Evolutionary conservation across 768 basidiomycete genomes (phyloP), one percentile per base, ranked within the genome.

Genomic region (Calocera cornea): DNA sequence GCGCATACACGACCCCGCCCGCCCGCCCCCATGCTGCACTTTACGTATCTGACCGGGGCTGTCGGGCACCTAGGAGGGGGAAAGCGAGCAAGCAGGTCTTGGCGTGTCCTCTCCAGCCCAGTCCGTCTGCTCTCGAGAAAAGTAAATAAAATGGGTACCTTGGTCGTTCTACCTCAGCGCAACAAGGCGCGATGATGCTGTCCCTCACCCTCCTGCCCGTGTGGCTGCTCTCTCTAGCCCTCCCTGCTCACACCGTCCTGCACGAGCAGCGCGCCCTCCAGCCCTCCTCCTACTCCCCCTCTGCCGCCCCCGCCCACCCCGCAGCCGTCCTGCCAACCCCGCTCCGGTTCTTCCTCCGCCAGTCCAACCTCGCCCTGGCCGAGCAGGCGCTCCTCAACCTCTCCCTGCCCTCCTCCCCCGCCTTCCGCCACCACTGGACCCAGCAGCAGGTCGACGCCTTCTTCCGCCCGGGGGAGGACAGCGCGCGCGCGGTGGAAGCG

Each of bases 391-490:
- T 60, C 8, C 24, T 60, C 7, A 60, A 60, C 54, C 14, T 60
- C 54, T 60, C 54, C 24, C 31, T 27, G 14, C 54, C 54, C 22
- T 14, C 54, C 24, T 60, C 54, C 19, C 73, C 77, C 1, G 69
- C 69, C 5, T 80, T 77, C 63, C 76, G 77, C 12, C 65, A 75
- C 27, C 78, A 79, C 71, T 79, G 77, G 78, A 72, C 75, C 8
- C 71, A 75, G 0, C 69, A 71, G 19, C 64, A 73, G 33, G 71
- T 80, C 22, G 73, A 72, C 31, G 73, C 78, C n/a, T 76, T 72
- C 50, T 83, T 83, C 64, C 77, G 79, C 0, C 82, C 82, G 0
- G 76, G 73, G 63, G 64, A 70, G 24, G 74, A 76, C 41, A 77
- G 80, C 0, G 70, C 80, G 8, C 71, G 73, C 0, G 69, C 73